A percentile compares a stretch with the other conserved stretches of the same genome.
Evolutionary conservation across 139 green algal genomes (phyloP).

Genomic region (Monoraphidium neglectum): DNA sequence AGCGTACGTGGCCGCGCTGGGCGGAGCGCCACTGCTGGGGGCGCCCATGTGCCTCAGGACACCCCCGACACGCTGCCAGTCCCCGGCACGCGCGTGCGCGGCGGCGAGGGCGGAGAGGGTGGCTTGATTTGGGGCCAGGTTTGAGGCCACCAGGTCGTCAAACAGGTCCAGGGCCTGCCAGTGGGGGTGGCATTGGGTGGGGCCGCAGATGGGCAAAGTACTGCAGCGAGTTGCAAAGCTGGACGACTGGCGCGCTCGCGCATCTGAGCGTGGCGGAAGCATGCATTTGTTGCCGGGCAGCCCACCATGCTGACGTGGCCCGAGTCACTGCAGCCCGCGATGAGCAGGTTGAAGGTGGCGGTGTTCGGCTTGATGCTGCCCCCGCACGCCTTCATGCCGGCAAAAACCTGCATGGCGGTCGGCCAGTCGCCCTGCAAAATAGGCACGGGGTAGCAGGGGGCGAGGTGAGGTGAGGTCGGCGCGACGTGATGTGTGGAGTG

Average conservation of each 20-base stretch:
- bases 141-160: slow-evolving; percentile 12
- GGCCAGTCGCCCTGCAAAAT: slow-evolving; percentile 54
- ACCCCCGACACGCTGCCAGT: slow-evolving; percentile 9
- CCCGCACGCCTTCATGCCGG: slow-evolving; percentile 36
- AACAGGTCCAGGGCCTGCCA: slow-evolving; percentile 12
- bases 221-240: no score
- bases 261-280: no score
- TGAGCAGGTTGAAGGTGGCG: slow-evolving; percentile 74
- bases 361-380: slow-evolving; percentile 55
- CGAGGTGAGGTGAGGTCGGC: background rate
- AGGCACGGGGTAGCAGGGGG: background rate
- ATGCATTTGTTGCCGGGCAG: background rate
- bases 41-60: background rate
- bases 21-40: background rate
- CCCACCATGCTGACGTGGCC: background rate
- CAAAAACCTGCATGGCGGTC: slow-evolving; percentile 54
- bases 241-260: no score
- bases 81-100: slow-evolving; percentile 9
- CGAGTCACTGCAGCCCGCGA: slow-evolving; percentile 52
- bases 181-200: background rate
- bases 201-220: background rate
- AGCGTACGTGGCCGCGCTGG: background rate
- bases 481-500: background rate
- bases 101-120: background rate
- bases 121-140: background rate